Base-by-base conservation (phyloP, 1,139 yeast species). In the Magnusiomyces fungicola region DNA sequence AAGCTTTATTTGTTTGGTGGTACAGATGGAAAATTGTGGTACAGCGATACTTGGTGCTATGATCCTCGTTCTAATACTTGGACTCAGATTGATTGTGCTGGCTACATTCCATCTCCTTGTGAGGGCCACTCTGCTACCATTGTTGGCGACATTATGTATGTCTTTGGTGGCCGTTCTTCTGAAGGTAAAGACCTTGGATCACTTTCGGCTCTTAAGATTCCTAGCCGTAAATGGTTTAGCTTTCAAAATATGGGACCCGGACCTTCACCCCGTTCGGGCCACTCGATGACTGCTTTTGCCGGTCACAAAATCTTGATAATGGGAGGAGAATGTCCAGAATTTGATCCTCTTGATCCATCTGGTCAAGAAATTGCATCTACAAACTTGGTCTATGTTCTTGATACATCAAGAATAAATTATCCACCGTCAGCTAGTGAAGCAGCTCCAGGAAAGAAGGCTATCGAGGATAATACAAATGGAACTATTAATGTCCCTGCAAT, bases 191-290 rank as follows among this genome's bases (percentile, higher is more conserved):
- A 87, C 52, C 74, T 85, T 55, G 79, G 79, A 58, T 76, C 80
- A 29, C 74, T 89, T 50, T 80, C 79, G 59, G 83, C 90, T n/a
- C 78, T 92, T 58, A 89, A 88, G 61, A 71, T 92, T 58, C 74
- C 80, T 50, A 77, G 86, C 16, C 73, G 78, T 46, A 79, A 79
- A 45, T 88, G 96, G 96, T 79, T 78, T 57, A 80, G 80, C 53
- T 76, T 86, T 59, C 75, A 73, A 53, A 72, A 73, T 52, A 69
- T 77, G 50, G 74, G 76, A 24, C 72, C 74, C 14, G 75, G 80
- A 14, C 97, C 97, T 3, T 84, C 90, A 43, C 81, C 95, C 19
- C 79, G 97, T 58, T 86, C 95, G 55, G 98, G 98, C n/a, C 98
- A 92, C 66, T 80, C 96, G 9, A 73, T 92, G 72, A 82, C 97